Evolutionary conservation across 306 rosid genomes (phyloP).

Genomic region (cucumber (Cucumis sativus)): Cucumber_9930_V3 NC_026657.2:2759501-2760000

Average conservation of each 20-base stretch:
- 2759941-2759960: slow-evolving; percentile 92
- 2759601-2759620: slow-evolving; percentile 86
- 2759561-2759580: slow-evolving; percentile 78
- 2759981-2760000: slow-evolving; percentile 58
- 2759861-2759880: slow-evolving; percentile 81
- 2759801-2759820: slow-evolving; percentile 79
- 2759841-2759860: slow-evolving; percentile 72
- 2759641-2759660: background rate
- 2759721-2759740: slow-evolving; percentile 34
- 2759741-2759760: slow-evolving; percentile 42
- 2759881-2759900: slow-evolving; percentile 50
- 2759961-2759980: slow-evolving; percentile 84
- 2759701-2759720: background rate
- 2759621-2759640: slow-evolving; percentile 92
- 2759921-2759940: slow-evolving; percentile 61
- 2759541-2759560: slow-evolving; percentile 80
- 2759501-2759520: background rate
- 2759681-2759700: background rate
- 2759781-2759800: slow-evolving; percentile 86
- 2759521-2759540: slow-evolving; percentile 44
- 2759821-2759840: slow-evolving; percentile 75
- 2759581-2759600: slow-evolving; percentile 83
- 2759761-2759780: slow-evolving; percentile 82
- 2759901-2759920: slow-evolving; percentile 24
- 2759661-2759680: background rate